Evolutionary conservation across 2,329 filamentous ascomycete genomes (phyloP), one percentile per base, ranked within the genome.

Genomic region (Aspergillus sp.): DNA sequence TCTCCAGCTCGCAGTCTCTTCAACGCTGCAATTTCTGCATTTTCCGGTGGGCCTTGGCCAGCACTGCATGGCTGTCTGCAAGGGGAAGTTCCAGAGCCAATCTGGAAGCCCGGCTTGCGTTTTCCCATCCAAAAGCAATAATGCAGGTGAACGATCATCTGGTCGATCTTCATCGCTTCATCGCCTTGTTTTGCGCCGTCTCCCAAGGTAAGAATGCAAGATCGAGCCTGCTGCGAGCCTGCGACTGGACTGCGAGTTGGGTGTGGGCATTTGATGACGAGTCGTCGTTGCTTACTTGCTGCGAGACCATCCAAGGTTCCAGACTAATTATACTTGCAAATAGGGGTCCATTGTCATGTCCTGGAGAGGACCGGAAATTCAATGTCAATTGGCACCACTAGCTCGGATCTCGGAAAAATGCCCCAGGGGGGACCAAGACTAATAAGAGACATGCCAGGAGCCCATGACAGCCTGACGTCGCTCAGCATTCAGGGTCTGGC

Each of bases 31-130:
- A 53, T 53, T 53, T 64, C 62, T 49, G 66, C 63, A 59, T 62
- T 53, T 63, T 73, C 35, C 65, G 57, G 52, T 59, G 52, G 44
- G 53, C 52, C 70, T 70, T 70, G 68, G 69, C 67, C 56, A 57
- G 45, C 27, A 45, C 48, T 55, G 49, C n/a, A 41, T 31, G 31
- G 19, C 31, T 44, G 23, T 65, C 64, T 61, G 60, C 64, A 65
- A 63, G 64, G 62, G 62, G 54, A 57, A 51, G 47, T 47, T 52
- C 40, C 40, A 44, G 27, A 51, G 39, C 11, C 49, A 21, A 35
- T 23, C 49, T 35, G 27, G 17, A 37, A 37, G 35, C 14, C 15
- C 35, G 5, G 35, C 12, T 37, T 37, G 35, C 15, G 35, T 37
- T 37, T 19, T 17, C 17, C 17, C 12, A 14, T 24, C 8, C 39